Base-by-base conservation (phyloP, 2,329 filamentous ascomycete genomes). In the Cyphellophora attinorum region DNA sequence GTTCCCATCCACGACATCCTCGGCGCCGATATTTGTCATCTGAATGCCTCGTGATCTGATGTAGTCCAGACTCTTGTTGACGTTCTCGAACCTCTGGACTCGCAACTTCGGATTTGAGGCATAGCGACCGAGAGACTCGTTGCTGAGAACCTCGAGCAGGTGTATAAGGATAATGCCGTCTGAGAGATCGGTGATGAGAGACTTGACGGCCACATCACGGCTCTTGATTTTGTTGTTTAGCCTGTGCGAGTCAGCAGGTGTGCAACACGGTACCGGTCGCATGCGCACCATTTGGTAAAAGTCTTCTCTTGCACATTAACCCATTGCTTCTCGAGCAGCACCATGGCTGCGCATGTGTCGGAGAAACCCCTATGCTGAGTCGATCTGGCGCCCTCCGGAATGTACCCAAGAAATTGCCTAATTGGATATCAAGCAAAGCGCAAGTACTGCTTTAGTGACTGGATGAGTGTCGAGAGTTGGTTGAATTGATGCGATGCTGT, bases 1-100 rank as follows among this genome's bases (percentile, higher is more conserved):
- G 60, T 96, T 98, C 21, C 91, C 91, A 59, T 98, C 89, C 18
- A 98, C 91, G 15, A 98, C 85, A 70, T 98, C 91, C 61, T 96
- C 91, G 5, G 91, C 91, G 34, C 91, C 91, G 52, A 96, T 96
- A 51, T 98, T 98, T 48, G 86, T 95, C 80, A 98, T 85, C 58
- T 94, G 89, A 45, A 98, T 96, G 13, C 85, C 81, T 49, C 86
- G 72, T 38, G 76, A 79, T 56, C 84, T 93, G 65, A 98, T 86
- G 53, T 91, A 98, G 60, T 95, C 80, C 42, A 98, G 77, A 32
- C 85, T 85, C 49, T 88, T 80, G 66, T 96, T 96, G 59, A 91
- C 89, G 72, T 98, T 98, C 60, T 98, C 91, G 61, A 96, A 98
- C 50, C 79, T 80, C 65, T 98, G 91, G 34, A 98, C 91, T 38